These are phyloP conservation scores for Cladosporium cucumerinum DNA, from an alignment of 2,329 filamentous ascomycete species.

Conservation along the genomic window DNA sequence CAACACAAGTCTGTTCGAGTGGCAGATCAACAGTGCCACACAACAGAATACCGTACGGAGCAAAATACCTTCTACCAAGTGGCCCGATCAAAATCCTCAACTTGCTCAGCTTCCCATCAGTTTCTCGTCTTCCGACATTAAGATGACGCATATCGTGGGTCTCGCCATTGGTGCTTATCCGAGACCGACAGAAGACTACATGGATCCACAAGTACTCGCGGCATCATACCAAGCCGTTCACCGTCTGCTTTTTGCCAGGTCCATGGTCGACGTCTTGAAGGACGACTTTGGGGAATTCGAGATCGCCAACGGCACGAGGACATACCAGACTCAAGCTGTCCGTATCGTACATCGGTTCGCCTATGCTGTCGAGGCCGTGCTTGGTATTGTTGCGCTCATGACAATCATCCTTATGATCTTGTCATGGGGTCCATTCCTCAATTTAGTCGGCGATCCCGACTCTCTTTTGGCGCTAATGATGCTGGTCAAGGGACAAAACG, in stretches of 20 bases:
- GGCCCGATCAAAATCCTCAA: background rate
- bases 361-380: slow-evolving; percentile 21
- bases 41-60: background rate
- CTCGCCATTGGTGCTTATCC: slow-evolving; percentile 38
- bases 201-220: slow-evolving; percentile 34
- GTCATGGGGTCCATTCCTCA: background rate
- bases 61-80: background rate
- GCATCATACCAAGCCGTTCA: slow-evolving; percentile 42
- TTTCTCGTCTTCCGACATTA: too few species aligned
- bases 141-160: too few species aligned
- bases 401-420: background rate
- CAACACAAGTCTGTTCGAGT: slow-evolving; percentile 33
- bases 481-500: too few species aligned
- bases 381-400: background rate
- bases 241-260: slow-evolving; percentile 41
- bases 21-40: background rate
- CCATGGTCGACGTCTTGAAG: slow-evolving; percentile 34
- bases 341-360: slow-evolving; percentile 39
- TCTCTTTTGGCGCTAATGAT: slow-evolving; percentile 39
- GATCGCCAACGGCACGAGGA: too few species aligned
- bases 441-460: slow-evolving; percentile 30
- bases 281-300: slow-evolving; percentile 18
- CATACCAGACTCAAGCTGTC: slow-evolving; percentile 34
- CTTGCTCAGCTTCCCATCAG: background rate
- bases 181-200: slow-evolving; percentile 31